Evolutionary conservation across 148 eudicot genomes (phyloP).

Genomic region (Amaranthus hypochondriacus): DNA sequence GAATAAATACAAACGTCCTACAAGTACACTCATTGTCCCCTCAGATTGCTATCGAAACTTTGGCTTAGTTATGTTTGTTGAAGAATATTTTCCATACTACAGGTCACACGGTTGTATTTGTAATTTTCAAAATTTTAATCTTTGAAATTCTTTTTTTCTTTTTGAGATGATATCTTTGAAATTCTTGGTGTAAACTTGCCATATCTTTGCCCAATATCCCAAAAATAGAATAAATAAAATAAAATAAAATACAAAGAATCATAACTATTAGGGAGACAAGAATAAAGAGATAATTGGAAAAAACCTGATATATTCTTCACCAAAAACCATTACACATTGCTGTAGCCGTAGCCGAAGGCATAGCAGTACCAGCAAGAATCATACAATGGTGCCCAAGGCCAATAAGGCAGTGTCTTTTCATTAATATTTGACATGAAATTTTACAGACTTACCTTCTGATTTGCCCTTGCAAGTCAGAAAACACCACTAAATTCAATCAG

Average conservation of each 20-base stretch:
- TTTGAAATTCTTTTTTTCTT: too few relatives aligned
- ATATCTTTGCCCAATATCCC: too few relatives aligned
- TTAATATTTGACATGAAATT: constrained; percentile 23
- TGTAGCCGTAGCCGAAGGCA: constrained; percentile 7
- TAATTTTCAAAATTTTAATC: too few relatives aligned
- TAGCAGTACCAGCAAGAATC: constrained; percentile 8
- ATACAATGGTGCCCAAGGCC: constrained; percentile 22
- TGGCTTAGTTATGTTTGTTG: too few relatives aligned
- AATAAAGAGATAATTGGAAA: not conserved
- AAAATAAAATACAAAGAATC: not conserved
- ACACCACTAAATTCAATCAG: constrained; percentile 26
- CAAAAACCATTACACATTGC: constrained; percentile 14
- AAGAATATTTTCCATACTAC: too few relatives aligned
- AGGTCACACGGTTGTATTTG: too few relatives aligned
- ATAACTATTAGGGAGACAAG: not conserved
- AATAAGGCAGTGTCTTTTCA: constrained; percentile 18
- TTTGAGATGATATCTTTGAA: too few relatives aligned
- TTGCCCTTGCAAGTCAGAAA: constrained; percentile 22
- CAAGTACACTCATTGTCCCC: too few relatives aligned
- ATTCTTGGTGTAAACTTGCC: too few relatives aligned
- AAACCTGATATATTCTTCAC: constrained; percentile 1
- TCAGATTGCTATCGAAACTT: too few relatives aligned
- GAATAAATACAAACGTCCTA: too few relatives aligned
- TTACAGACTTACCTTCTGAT: constrained; percentile 21
- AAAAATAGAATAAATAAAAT: too few relatives aligned